Base-by-base conservation (phyloP, 169 alveolate species). In the Plasmodium coatneyi region DNA sequence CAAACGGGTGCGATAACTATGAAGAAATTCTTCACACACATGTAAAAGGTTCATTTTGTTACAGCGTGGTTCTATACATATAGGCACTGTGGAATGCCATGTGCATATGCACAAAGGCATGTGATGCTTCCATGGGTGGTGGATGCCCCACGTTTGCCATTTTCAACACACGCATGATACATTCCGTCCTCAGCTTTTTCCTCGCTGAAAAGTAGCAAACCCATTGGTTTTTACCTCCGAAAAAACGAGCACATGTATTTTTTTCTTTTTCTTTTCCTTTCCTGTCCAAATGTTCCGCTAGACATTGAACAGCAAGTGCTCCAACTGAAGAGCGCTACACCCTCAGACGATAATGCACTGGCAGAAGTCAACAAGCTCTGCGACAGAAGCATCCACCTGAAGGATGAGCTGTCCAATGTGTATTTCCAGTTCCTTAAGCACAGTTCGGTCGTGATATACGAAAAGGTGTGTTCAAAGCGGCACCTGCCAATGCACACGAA, bases 341-440 rank as follows among this genome's bases (percentile, higher is more conserved):
- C 5, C 83, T 9, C 76, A 2, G 70, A 80, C 7, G 84, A 80
- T 34, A 54, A 32, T 54, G 66, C 16, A 36, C 19, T 91, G 46
- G 41, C 16, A 43, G 95, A 91, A 76, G 41, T 91, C 10, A 91
- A 91, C 56, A 83, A 76, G 74, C 74, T 91, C 41, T 30, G 7
- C 43, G 91, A 80, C 82, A 30, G 76, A 81, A 30, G 56, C 16
- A 43, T 81, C 39, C 71, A 91, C 72, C 34, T 81, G 83, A 91
- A 91, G 82, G 91, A 81, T 60, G 32, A 32, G 7, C 34, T 91
- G 28, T 66, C 91, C 22, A 91, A 74, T 56, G 84, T 71, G 28
- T 80, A 91, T 39, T 91, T 81, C 60, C 95, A 91, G 30, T 54
- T 28, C 60, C 89, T 91, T 56, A 91, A 70, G 84, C 91, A 71